Percentiles rank a stretch among this genome's conserved stretches.
These are phyloP conservation scores for Crassisporium funariophilum DNA, from an alignment of 768 basidiomycete species.

Conservation along the genomic window DNA sequence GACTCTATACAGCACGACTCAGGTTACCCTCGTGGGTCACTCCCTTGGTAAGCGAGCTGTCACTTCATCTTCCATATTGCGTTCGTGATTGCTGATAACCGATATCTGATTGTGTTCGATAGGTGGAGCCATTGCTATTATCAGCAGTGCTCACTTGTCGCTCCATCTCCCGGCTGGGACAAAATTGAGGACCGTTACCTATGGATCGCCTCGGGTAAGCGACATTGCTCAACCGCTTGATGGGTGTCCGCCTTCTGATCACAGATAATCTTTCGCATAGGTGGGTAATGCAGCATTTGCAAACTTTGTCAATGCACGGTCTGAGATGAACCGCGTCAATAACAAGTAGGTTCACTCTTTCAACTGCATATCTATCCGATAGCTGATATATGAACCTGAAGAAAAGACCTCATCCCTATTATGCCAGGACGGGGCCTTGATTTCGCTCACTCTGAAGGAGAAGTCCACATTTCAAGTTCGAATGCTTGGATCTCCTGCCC, in stretches of 20 bases:
- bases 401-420: constrained; percentile 41
- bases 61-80: background rate
- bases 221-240: background rate
- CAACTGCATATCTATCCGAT: background rate
- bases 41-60: constrained; percentile 41
- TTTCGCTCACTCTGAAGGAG: constrained; percentile 52
- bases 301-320: constrained; percentile 52
- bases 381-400: constrained; percentile 13
- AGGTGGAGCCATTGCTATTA: constrained; percentile 55
- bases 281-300: constrained; percentile 63
- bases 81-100: background rate
- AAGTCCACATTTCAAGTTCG: constrained; percentile 51
- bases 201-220: constrained; percentile 42
- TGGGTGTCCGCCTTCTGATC: background rate
- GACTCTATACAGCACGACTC: constrained; percentile 31
- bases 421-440: constrained; percentile 44
- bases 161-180: constrained; percentile 41
- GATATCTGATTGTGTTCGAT: background rate
- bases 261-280: constrained; percentile 16
- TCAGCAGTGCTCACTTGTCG: constrained; percentile 55
- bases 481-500: constrained; percentile 34
- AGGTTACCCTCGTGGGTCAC: constrained; percentile 51
- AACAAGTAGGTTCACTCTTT: constrained; percentile 41
- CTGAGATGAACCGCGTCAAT: constrained; percentile 57
- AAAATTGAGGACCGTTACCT: constrained; percentile 35